Base-by-base conservation (phyloP, 2,329 filamentous ascomycete species). In the Ceratocystis papillata region DNA sequence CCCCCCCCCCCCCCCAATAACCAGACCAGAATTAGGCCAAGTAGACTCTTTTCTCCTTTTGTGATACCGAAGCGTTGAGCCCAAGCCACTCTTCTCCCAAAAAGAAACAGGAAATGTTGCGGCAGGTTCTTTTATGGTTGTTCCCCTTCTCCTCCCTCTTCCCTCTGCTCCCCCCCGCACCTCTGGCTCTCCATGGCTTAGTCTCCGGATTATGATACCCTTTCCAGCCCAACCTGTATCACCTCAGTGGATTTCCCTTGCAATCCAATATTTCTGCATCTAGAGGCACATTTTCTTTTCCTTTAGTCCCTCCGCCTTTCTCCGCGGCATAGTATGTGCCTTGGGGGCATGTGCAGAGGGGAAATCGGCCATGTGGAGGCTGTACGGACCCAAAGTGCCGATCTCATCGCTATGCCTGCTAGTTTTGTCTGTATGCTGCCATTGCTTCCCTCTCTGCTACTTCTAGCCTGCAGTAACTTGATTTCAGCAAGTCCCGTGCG, bases 371-470 rank as follows among this genome's bases (percentile, higher is more conserved):
- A 33, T 59, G 55, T 59, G 28, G 28, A 59, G 55, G 33, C 55
- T 17, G 28, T 33, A 59, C 55, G 17, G 55, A 17, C 55, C 33
- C 28, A n/a, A 15, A 59, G 28, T 33, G 55, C 55, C 55, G 28
- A 59, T 59, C 55, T 17, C 55, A 59, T 59, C 25, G 8, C 55
- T 59, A 30, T 59, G 28, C 15, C 55, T 59, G 28, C 15, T 37
- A 28, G 25, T 59, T 59, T 59, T 33, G 17, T 59, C 55, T 59
- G 55, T 37, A 59, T 59, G 17, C 12, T 33, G 55, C 22, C 55
- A 37, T 59, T 33, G 55, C 55, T 33, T 20, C n/a, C 55, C 6
- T 37, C 25, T 17, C 25, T 30, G 28, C 28, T n/a, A 33, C 55
- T 15, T 25, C 28, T 8, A 59, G 15, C 28, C 55, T 59, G 28